A percentile compares a stretch with the other conserved stretches of the same genome.
Evolutionary conservation across 1,139 yeast genomes (phyloP).

Genomic region (Yamadazyma trypodendri): DNA sequence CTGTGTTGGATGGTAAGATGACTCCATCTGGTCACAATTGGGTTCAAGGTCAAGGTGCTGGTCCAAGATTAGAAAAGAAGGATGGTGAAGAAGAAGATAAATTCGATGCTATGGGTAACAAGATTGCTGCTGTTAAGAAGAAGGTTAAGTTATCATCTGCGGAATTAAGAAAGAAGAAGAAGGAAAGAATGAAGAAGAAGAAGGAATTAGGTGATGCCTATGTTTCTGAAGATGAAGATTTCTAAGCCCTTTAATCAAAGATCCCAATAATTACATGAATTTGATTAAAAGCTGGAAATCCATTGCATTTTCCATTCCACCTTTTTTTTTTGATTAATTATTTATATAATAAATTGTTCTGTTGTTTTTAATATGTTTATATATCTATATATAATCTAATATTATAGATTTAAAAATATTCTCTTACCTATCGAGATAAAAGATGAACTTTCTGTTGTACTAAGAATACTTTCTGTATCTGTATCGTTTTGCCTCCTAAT

Average conservation of each 20-base stretch:
- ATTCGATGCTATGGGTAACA: slow-evolving; percentile 99
- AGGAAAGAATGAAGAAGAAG: slow-evolving; percentile 99
- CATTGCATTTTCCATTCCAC: slow-evolving; percentile 5
- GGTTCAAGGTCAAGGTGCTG: slow-evolving; percentile 99
- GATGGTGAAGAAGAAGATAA: slow-evolving; percentile 96
- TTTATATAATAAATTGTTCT: slow-evolving; percentile 15
- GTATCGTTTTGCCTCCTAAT: no score
- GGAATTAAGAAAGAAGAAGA: slow-evolving; percentile 99
- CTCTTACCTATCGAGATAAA: background rate
- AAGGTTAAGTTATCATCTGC: slow-evolving; percentile 97
- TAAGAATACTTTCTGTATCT: no score
- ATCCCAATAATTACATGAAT: background rate
- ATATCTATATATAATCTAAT: slow-evolving; percentile 17
- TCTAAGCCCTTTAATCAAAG: slow-evolving; percentile 19
- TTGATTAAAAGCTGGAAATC: slow-evolving; percentile 2
- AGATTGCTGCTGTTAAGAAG: slow-evolving; percentile 95
- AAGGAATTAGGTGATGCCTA: slow-evolving; percentile 99
- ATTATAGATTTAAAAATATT: slow-evolving; percentile 14
- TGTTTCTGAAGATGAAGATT: slow-evolving; percentile 82
- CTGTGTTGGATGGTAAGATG: slow-evolving; percentile 96
- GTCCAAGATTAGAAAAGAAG: slow-evolving; percentile 97
- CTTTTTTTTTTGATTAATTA: slow-evolving; percentile 12
- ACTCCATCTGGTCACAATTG: slow-evolving; percentile 99
- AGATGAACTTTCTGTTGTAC: no score
- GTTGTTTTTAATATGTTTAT: slow-evolving; percentile 19